A percentile compares a stretch with the other conserved stretches of the same genome.
Evolutionary conservation across 2,329 filamentous ascomycete genomes (phyloP).

Genomic region (Arthrobotrys sinensis): DNA sequence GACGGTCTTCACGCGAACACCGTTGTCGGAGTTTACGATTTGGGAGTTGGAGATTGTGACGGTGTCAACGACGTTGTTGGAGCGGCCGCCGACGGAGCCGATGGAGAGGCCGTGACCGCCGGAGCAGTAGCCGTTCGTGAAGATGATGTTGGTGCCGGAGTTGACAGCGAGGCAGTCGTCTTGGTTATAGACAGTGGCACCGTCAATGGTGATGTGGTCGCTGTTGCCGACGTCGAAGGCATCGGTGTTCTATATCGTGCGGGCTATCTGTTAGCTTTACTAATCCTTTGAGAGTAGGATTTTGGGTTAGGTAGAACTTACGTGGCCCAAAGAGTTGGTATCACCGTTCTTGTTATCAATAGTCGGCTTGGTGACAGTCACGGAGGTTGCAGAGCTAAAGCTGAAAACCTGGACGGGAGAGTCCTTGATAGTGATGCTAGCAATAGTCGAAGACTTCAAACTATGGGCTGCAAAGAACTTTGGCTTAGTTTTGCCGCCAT

Average conservation of each 20-base stretch:
- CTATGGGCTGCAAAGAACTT: slow-evolving; percentile 72
- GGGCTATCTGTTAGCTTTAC: neutral
- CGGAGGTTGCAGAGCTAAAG: slow-evolving; percentile 67
- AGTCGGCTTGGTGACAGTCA: slow-evolving; percentile 67
- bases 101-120: slow-evolving; percentile 70
- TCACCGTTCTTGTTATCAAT: slow-evolving; percentile 66
- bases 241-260: slow-evolving; percentile 72
- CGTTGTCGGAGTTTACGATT: slow-evolving; percentile 72
- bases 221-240: slow-evolving; percentile 74
- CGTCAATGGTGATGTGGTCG: slow-evolving; percentile 71
- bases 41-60: slow-evolving; percentile 71
- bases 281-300: no score
- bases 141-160: slow-evolving; percentile 71
- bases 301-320: neutral
- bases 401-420: slow-evolving; percentile 69
- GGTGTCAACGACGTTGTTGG: slow-evolving; percentile 72
- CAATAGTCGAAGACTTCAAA: slow-evolving; percentile 67
- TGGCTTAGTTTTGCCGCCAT: slow-evolving; percentile 68
- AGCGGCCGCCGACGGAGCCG: slow-evolving; percentile 70
- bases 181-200: slow-evolving; percentile 74
- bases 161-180: slow-evolving; percentile 76
- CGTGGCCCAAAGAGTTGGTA: slow-evolving; percentile 53
- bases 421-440: slow-evolving; percentile 68
- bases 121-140: slow-evolving; percentile 69
- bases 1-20: slow-evolving; percentile 72